Base-by-base conservation (phyloP, 176 grass and related monocot species). In the Urochloa ruziziensis region DNA sequence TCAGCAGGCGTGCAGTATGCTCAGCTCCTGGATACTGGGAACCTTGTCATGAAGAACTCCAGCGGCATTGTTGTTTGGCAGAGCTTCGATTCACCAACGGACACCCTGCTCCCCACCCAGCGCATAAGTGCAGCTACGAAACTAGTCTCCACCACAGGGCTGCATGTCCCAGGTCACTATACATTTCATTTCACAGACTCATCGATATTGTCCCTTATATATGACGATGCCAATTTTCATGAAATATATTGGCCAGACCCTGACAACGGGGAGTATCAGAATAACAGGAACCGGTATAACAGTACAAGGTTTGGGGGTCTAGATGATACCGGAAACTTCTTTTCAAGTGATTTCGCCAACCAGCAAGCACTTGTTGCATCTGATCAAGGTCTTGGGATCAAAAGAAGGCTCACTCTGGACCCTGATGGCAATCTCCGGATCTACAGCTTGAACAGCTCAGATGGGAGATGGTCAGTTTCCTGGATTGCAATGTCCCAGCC, bases 221-320 rank as follows among this genome's bases (percentile, higher is more conserved):
- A 83, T 65, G 60, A 62, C 10, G 49, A 56, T 46, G 46, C 83
- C 78, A 40, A 78, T 29, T 23, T 79, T 34, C 86, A 84, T 25
- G 81, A 76, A 65, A 86, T 83, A 75, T 90, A 86, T 75, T 90
- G 88, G 88, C 83, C 83, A 30, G 40, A 86, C 65, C 83, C 78
- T 70, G 78, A 86, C 62, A 4, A 66, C 0, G 62, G 62, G 19
- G 62, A 64, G 30, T 77, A 69, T 62, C 21, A 33, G 10, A 82
- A 90, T 66, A 34, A 59, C 12, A 86, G 76, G 39, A 85, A 52
- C 18, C 43, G 70, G 24, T 90, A 70, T 36, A 70, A 86, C 30
- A 56, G 33, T 36, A 56, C 72, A 23, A 74, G 72, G 30, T 32
- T 74, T 21, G 71, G 42, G 25, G 30, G 62, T 46, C 65, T 90